Conservation (phyloP, 495 filamentous ascomycete species). For the Hyaloscypha variabilis region DNA sequence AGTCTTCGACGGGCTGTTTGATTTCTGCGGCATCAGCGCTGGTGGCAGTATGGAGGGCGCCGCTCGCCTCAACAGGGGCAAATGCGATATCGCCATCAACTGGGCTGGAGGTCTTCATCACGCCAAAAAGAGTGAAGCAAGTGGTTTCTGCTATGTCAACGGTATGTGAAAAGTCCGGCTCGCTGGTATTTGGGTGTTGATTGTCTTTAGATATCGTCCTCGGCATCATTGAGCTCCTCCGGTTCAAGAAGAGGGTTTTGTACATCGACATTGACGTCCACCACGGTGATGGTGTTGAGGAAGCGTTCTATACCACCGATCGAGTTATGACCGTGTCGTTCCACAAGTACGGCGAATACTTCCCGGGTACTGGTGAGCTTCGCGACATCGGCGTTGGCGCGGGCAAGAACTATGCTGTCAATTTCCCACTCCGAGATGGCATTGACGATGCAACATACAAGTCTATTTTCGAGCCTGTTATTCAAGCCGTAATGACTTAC, state of each 20-base stretch:
- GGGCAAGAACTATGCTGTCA: constrained; percentile 94
- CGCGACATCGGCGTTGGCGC: constrained; percentile 91
- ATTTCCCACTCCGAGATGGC: constrained; percentile 94
- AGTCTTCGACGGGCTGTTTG: constrained; percentile 96
- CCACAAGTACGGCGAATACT: constrained; percentile 99
- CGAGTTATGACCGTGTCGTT: constrained; percentile 98
- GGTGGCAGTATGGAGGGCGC: constrained; percentile 98
- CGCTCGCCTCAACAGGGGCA: constrained; percentile 85
- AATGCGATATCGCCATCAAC: constrained; percentile 96
- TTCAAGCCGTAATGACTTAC: constrained; percentile 91
- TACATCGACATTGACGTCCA: constrained; percentile 99
- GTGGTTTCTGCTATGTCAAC: constrained; percentile 98
- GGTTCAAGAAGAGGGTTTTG: constrained; percentile 89
- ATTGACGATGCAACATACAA: constrained; percentile 94
- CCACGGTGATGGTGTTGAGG: constrained; percentile 96
- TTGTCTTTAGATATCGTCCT: constrained; percentile 81
- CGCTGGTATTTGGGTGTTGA: constrained; percentile 8
- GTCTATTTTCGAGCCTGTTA: constrained; percentile 93
- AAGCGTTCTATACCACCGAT: constrained; percentile 97
- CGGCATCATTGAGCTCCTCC: constrained; percentile 92
- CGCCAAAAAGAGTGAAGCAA: constrained; percentile 95
- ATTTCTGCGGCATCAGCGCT: constrained; percentile 97
- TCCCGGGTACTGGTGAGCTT: constrained; percentile 94
- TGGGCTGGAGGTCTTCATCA: constrained; percentile 98
- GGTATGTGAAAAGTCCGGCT: constrained; percentile 54